These are phyloP conservation scores for Ceratobasidium papillatum DNA, from an alignment of 1,284 basidiomycete species.

Conservation along the genomic window DNA sequence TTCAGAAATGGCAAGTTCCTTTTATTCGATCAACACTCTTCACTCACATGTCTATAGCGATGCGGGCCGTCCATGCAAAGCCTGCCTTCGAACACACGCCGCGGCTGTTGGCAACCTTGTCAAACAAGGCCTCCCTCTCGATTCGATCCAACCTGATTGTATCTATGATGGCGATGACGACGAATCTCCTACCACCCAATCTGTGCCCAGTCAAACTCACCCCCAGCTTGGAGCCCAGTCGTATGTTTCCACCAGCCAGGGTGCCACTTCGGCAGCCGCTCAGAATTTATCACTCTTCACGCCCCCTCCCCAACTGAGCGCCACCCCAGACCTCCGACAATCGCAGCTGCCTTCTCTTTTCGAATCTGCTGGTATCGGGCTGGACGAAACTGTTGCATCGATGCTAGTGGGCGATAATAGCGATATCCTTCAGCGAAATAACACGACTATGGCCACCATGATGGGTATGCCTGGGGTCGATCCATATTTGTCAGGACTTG, in stretches of 20 bases:
- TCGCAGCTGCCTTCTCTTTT: conserved; percentile 7
- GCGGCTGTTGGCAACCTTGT: conserved; percentile 35
- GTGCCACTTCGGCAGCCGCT: not conserved
- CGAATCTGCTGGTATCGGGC: not conserved
- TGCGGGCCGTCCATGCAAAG: conserved; percentile 38
- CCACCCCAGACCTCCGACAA: not conserved
- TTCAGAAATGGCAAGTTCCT: conserved; percentile 35
- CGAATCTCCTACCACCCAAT: not conserved
- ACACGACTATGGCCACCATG: not conserved
- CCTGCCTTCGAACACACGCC: conserved; percentile 31
- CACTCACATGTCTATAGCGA: conserved; percentile 7
- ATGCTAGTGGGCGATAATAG: not conserved
- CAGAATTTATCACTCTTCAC: not conserved
- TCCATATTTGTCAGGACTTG: not conserved
- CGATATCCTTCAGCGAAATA: not conserved
- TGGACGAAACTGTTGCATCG: not conserved
- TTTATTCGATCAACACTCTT: not conserved
- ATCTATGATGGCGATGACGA: conserved; percentile 30
- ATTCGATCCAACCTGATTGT: conserved; percentile 36
- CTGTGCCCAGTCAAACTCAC: not conserved
- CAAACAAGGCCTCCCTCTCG: conserved; percentile 37
- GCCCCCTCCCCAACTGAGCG: not conserved
- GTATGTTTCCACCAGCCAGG: not conserved
- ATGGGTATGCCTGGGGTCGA: conserved; percentile 3
- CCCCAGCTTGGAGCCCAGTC: not conserved